phyloP scores from a whole-genome alignment of 345 rosid genomes.

The Gossypium arboreum region DNA sequence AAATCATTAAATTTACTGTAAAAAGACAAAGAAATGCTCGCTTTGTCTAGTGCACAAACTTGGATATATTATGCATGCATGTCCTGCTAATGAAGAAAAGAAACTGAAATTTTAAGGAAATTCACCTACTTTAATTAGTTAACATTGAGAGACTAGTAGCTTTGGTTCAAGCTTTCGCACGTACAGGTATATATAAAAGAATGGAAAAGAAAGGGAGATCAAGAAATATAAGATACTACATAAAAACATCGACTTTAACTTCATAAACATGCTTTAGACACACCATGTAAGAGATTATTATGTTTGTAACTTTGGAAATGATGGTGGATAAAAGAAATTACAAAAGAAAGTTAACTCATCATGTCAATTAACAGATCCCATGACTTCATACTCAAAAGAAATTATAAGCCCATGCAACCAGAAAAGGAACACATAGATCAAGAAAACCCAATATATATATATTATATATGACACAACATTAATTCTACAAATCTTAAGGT shows the following conservation, averaged over 20 bases:
- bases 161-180: neutral
- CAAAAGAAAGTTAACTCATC: neutral
- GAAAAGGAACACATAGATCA: slow-evolving; percentile 1
- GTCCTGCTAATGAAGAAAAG: neutral
- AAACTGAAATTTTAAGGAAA: too few relatives aligned
- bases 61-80: neutral
- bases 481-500: slow-evolving; percentile 18
- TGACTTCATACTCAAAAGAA: slow-evolving; percentile 16
- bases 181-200: neutral
- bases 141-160: neutral
- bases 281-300: neutral
- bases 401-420: slow-evolving; percentile 30
- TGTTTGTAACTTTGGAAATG: neutral
- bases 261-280: neutral
- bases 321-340: neutral
- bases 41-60: neutral
- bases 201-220: neutral
- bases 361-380: slow-evolving; percentile 20
- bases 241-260: neutral
- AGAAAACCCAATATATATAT: neutral
- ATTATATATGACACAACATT: neutral
- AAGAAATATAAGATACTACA: neutral
- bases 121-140: neutral
- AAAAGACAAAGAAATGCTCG: neutral
- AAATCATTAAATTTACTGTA: neutral